Conservation (phyloP, 192 early-diverging fungal species). For the Linnemannia exigua region DNA sequence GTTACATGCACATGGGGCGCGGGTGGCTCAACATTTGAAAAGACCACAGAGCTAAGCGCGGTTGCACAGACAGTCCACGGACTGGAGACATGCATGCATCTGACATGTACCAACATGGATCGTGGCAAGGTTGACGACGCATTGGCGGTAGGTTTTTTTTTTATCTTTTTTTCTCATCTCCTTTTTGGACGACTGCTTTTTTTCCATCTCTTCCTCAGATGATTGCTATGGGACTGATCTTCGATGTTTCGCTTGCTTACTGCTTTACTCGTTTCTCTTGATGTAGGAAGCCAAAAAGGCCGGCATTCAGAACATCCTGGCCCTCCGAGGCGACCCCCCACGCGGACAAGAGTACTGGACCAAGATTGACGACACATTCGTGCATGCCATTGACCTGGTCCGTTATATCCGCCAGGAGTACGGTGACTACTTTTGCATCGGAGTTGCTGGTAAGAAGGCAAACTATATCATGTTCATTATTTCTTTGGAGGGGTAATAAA, state of each 20-base stretch:
- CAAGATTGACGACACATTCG: conserved; percentile 78
- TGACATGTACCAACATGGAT: conserved; percentile 95
- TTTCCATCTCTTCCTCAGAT: background rate
- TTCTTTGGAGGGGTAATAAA: too few relatives aligned
- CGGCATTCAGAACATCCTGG: conserved; percentile 90
- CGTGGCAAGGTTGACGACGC: conserved; percentile 82
- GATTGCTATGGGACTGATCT: conserved; percentile 59
- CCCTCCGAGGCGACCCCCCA: conserved; percentile 88
- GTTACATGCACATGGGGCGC: conserved; percentile 91
- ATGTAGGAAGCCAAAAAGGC: conserved; percentile 65
- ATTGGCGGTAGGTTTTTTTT: conserved; percentile 51
- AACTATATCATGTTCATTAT: background rate
- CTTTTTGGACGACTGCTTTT: conserved; percentile 8
- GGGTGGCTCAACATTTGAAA: conserved; percentile 81
- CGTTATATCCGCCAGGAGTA: conserved; percentile 82
- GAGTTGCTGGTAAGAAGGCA: conserved; percentile 75
- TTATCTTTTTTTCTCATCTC: background rate
- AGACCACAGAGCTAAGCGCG: conserved; percentile 78
- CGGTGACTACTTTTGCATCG: conserved; percentile 91
- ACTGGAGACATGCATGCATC: conserved; percentile 85
- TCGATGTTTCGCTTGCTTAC: conserved; percentile 32
- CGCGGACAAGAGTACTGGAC: conserved; percentile 85
- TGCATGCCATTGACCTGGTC: conserved; percentile 84
- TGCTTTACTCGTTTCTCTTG: background rate
- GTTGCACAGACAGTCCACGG: conserved; percentile 83